phyloP scores from a whole-genome alignment of 768 basidiomycete genomes.

The Lactarius hatsudake region DNA sequence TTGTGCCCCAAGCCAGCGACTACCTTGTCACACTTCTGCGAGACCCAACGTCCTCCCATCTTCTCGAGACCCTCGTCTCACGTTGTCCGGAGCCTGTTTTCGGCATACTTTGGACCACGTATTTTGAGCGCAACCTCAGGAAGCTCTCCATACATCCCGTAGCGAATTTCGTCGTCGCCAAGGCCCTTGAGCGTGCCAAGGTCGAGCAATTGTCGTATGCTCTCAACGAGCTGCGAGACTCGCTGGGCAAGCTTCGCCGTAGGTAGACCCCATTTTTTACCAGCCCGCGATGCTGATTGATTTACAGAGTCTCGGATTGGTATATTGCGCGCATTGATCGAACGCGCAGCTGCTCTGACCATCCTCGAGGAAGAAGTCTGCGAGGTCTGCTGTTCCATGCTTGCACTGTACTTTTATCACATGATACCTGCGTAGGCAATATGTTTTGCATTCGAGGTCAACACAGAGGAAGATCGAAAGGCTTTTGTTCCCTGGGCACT shows the following conservation, averaged over 20 bases:
- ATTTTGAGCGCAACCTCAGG: constrained; percentile 71
- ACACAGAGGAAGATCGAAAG: constrained; percentile 22
- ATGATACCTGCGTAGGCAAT: constrained; percentile 30
- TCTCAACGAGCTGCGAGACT: constrained; percentile 55
- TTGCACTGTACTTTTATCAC: background rate
- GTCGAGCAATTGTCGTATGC: constrained; percentile 52
- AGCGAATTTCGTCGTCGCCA: constrained; percentile 90
- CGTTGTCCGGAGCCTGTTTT: constrained; percentile 63
- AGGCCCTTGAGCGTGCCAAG: constrained; percentile 64
- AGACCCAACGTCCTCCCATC: constrained; percentile 85
- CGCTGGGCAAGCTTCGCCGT: constrained; percentile 69
- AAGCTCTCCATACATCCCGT: constrained; percentile 83
- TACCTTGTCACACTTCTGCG: constrained; percentile 80
- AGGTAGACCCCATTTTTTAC: constrained; percentile 35
- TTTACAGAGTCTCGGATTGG: constrained; percentile 71
- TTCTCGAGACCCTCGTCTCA: constrained; percentile 77
- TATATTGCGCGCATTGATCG: constrained; percentile 72
- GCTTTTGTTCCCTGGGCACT: constrained; percentile 23
- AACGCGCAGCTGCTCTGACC: constrained; percentile 47
- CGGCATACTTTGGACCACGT: constrained; percentile 65
- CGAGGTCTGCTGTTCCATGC: constrained; percentile 15
- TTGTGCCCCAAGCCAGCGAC: constrained; percentile 56
- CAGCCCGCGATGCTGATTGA: background rate
- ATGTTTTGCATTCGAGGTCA: constrained; percentile 19
- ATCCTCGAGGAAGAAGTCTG: constrained; percentile 22